phyloP scores from a whole-genome alignment of 2,329 filamentous ascomycete species.

The Sphaerostilbella broomeana region DNA sequence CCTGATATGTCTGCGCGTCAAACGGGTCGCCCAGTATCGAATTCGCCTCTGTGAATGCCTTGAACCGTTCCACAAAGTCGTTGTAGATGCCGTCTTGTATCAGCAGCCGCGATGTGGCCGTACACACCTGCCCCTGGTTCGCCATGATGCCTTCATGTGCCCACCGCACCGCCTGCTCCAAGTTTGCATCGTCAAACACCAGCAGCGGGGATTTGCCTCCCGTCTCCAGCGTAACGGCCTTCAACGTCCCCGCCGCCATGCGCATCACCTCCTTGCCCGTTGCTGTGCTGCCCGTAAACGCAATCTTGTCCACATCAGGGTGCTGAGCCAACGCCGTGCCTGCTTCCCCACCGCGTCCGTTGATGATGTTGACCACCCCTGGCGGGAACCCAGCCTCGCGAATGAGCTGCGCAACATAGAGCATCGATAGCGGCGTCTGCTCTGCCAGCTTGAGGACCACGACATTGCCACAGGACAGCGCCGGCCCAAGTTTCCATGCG shows the following conservation, averaged over 20 bases:
- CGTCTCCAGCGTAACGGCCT: constrained; percentile 54
- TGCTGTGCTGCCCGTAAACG: constrained; percentile 64
- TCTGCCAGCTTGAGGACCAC: constrained; percentile 54
- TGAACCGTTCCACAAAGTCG: constrained; percentile 56
- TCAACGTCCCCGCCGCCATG: constrained; percentile 52
- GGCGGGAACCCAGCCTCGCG: constrained; percentile 66
- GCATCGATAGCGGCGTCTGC: constrained; percentile 53
- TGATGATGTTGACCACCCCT: constrained; percentile 65
- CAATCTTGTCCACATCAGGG: constrained; percentile 60
- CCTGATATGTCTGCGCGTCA: constrained; percentile 56
- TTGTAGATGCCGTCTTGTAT: constrained; percentile 53
- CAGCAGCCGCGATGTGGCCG: constrained; percentile 51
- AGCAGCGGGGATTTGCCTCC: constrained; percentile 55
- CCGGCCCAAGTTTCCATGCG: constrained; percentile 46
- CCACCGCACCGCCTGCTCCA: constrained; percentile 56
- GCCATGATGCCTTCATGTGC: constrained; percentile 39
- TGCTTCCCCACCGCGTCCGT: constrained; percentile 57
- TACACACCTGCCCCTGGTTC: constrained; percentile 55
- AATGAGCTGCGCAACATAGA: constrained; percentile 56
- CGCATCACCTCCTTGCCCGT: constrained; percentile 67
- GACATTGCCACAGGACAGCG: constrained; percentile 51
- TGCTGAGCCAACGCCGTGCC: constrained; percentile 60
- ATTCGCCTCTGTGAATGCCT: constrained; percentile 45
- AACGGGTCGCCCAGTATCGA: constrained; percentile 61
- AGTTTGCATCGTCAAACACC: constrained; percentile 53